Evolutionary conservation across 139 green algal species (phyloP), one percentile per base, ranked within the genome.

Genomic region (Chlamydomonas incerta): DNA sequence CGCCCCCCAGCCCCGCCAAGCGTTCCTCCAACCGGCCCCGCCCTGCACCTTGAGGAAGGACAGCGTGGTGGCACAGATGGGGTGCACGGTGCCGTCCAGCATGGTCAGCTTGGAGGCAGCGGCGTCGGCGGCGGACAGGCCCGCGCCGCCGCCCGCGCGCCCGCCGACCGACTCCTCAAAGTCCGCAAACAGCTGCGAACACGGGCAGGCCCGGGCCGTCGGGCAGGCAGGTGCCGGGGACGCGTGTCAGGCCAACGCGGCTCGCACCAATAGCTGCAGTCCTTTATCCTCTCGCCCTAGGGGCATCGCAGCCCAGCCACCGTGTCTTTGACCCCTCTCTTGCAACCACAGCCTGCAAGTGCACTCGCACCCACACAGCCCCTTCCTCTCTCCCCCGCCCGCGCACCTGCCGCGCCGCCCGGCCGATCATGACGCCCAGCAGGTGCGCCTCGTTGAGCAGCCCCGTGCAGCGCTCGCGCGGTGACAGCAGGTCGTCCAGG

Each of bases 81-180:
- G 94, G 90, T 96, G 94, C 70, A 96, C 91, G 13, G 92, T 96
- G 41, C 92, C 94, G 81, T 96, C 93, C 21, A 93, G 68, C 21
- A 90, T 87, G 74, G 88, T 73, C 18, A 82, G 68, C 75, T 82
- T 89, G 74, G 69, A 74, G 58, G 70, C 77, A 0, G 77, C 46
- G 24, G 50, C 63, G 55, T 11, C 21, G 57, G n/a, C 23, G n/a
- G 29, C 63, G n/a, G 11, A 29, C 63, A 29, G 0, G 63, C 57
- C 57, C 13, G 13, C 17, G n/a, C 77, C 77, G 62, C 57, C 55
- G 6, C 62, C 76, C 0, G 31, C 29, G 35, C 41, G n/a, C 2
- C 60, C 76, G 28, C 60, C 55, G 20, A 83, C 77, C 21, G 24
- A 20, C 63, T 83, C 77, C 77, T 83, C 63, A 24, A 83, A 83